Conservation (phyloP, 192 early-diverging fungal genomes). For the Entomortierella beljakovae region DNA sequence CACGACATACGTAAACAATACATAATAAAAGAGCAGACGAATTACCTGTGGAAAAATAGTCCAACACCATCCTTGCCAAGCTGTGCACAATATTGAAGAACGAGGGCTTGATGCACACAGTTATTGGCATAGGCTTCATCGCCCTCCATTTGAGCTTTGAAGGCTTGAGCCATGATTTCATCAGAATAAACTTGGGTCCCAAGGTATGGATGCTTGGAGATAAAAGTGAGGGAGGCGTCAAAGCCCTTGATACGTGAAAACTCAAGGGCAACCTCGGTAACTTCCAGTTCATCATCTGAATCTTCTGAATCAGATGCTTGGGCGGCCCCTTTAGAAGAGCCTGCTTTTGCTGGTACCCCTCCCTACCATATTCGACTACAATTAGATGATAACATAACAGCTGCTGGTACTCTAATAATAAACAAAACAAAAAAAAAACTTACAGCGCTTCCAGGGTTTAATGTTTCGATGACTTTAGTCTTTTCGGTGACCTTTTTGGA, state of each 20-base stretch:
- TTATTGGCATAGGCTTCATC: constrained; percentile 74
- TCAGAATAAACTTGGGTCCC: constrained; percentile 79
- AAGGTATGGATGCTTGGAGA: constrained; percentile 77
- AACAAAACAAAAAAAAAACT: constrained; percentile 2
- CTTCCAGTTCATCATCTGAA: constrained; percentile 67
- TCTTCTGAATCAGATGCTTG: constrained; percentile 52
- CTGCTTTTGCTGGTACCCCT: constrained; percentile 34
- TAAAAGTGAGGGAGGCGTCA: constrained; percentile 70
- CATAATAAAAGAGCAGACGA: not conserved
- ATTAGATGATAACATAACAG: no score
- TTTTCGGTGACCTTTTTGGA: constrained; percentile 60
- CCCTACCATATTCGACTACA: constrained; percentile 20
- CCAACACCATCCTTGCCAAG: constrained; percentile 87
- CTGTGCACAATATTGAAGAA: constrained; percentile 87
- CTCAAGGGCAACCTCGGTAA: constrained; percentile 63
- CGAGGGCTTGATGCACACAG: constrained; percentile 83
- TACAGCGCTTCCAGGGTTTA: constrained; percentile 66
- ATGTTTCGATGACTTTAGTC: constrained; percentile 73
- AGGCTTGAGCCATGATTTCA: constrained; percentile 88
- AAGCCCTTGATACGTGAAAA: constrained; percentile 72
- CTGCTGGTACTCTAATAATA: not conserved
- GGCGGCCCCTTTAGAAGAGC: constrained; percentile 21
- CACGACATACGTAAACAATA: not conserved
- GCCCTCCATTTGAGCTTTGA: constrained; percentile 79
- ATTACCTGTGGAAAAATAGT: constrained; percentile 83